Percentiles rank a stretch among this genome's conserved stretches.
These are phyloP conservation scores for Neoscytalidium dimidiatum DNA, from an alignment of 2,329 filamentous ascomycete species.

Conservation along the genomic window DNA sequence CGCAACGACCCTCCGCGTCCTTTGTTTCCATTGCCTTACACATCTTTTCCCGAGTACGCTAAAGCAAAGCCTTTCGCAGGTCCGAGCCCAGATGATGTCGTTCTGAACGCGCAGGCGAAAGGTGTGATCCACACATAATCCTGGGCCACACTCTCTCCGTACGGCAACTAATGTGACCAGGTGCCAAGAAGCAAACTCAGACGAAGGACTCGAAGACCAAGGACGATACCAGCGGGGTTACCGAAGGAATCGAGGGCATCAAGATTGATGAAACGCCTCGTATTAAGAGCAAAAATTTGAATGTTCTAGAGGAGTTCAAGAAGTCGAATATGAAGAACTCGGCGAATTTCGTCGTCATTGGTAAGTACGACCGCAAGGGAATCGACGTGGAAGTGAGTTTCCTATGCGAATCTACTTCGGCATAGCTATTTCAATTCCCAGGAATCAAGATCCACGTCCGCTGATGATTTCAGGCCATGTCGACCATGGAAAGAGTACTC, in stretches of 20 bases:
- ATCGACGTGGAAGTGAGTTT: too few relatives aligned
- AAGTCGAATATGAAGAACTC: slow-evolving; percentile 75
- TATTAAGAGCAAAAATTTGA: slow-evolving; percentile 73
- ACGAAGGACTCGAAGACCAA: slow-evolving; percentile 21
- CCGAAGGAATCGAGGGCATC: slow-evolving; percentile 51
- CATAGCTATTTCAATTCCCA: background rate
- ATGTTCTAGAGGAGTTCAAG: slow-evolving; percentile 80
- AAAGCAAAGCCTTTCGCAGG: slow-evolving; percentile 69
- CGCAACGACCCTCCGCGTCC: background rate
- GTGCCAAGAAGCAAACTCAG: slow-evolving; percentile 28
- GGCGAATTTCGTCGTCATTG: slow-evolving; percentile 90
- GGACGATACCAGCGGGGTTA: slow-evolving; percentile 41
- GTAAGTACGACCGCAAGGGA: slow-evolving; percentile 53
- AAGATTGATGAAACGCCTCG: slow-evolving; percentile 53
- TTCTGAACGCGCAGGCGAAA: slow-evolving; percentile 74
- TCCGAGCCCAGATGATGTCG: slow-evolving; percentile 89
- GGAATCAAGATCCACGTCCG: background rate
- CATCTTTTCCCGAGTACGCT: slow-evolving; percentile 35
- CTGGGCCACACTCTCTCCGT: background rate
- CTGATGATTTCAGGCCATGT: slow-evolving; percentile 70
- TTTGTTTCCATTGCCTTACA: slow-evolving; percentile 43
- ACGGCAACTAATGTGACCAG: slow-evolving; percentile 26
- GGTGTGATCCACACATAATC: slow-evolving; percentile 30
- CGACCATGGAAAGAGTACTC: slow-evolving; percentile 94
- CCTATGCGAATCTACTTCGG: too few relatives aligned